Base-by-base conservation (phyloP, 495 filamentous ascomycete species). In the Aspergillus incahuasiensis region DNA sequence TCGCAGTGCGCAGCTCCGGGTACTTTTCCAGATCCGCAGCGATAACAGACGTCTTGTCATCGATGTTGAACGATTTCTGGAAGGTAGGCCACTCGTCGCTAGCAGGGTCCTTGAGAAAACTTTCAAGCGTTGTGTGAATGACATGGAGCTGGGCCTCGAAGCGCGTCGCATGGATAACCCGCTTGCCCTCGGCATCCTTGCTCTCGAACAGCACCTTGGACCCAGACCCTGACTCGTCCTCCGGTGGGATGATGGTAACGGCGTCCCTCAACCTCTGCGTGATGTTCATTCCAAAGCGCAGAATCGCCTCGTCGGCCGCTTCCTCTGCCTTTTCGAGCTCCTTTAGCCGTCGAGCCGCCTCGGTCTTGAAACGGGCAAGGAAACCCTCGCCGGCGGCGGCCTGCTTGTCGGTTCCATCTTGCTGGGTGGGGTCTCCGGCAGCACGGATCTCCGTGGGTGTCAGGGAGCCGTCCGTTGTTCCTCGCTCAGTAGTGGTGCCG, bases 121-220 rank as follows among this genome's bases (percentile, higher is more conserved):
- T 90, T 51, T 94, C 89, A 39, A 86, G 63, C 25, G 83, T 88
- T 20, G 88, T 89, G 72, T 99, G 94, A 45, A 99, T 88, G 12
- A 95, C 88, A 64, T 99, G 94, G 40, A 99, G 77, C 66, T 97
- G 94, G 3, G 94, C 94, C 60, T 99, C 94, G 66, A 97, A 91
- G 44, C 94, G 84, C 46, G 91, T 97, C 5, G 88, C 88, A 70
- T 97, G 92, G 53, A 96, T 91, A 15, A 96, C 90, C 42, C 91
- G 75, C 76, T 90, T 95, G 32, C 92, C 91, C 16, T 90, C 86
- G 11, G 87, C 82, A 73, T 95, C 91, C 71, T 91, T 92, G 68
- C 89, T 94, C 77, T 97, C 92, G 60, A 95, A 97, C 2, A 95
- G 74, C 32, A 95, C 80, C 61, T 67, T 67, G 0, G 73, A 66